Percentiles rank a stretch among this genome's conserved stretches.
Conservation (phyloP, 2,329 filamentous ascomycete genomes). For the Zymoseptoria tritici region DNA sequence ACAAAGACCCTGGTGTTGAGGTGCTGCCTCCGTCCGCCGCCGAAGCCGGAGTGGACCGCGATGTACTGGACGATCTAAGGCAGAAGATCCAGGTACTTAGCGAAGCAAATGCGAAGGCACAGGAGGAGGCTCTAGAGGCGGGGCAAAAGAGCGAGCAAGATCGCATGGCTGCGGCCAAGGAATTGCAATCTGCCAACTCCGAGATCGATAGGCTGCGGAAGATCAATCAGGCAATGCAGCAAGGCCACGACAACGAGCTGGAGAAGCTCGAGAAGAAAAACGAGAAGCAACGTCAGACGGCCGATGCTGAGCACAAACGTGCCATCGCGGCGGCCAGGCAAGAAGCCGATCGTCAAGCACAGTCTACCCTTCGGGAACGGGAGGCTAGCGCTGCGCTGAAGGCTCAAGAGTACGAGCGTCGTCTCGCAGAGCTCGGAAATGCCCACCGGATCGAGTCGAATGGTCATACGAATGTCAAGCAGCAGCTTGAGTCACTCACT, state of each 20-base stretch:
- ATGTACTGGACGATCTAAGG: constrained; percentile 79
- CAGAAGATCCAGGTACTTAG: constrained; percentile 69
- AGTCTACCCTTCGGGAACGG: constrained; percentile 21
- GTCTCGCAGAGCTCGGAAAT: constrained; percentile 26
- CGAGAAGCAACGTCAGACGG: constrained; percentile 26
- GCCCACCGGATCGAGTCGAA: constrained; percentile 22
- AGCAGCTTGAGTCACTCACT: constrained; percentile 30
- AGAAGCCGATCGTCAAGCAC: constrained; percentile 23
- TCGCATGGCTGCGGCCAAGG: constrained; percentile 40
- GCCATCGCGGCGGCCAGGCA: constrained; percentile 20
- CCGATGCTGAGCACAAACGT: constrained; percentile 30
- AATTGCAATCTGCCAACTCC: constrained; percentile 34
- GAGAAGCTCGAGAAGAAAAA: constrained; percentile 43
- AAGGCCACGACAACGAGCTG: constrained; percentile 54
- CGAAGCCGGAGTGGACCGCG: constrained; percentile 85
- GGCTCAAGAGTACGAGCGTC: constrained; percentile 23
- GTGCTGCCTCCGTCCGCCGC: constrained; percentile 73
- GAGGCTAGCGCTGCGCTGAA: constrained; percentile 21
- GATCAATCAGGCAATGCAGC: constrained; percentile 64
- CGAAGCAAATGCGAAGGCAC: constrained; percentile 49
- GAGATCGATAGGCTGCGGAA: constrained; percentile 50
- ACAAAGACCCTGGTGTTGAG: constrained; percentile 83
- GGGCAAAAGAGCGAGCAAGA: constrained; percentile 50
- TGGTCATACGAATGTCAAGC: constrained; percentile 20
- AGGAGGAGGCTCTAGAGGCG: constrained; percentile 48